A percentile compares a stretch with the other conserved stretches of the same genome.
These are phyloP conservation scores for Botrytis tulipae DNA, from an alignment of 2,329 filamentous ascomycete species.

Conservation along the genomic window DNA sequence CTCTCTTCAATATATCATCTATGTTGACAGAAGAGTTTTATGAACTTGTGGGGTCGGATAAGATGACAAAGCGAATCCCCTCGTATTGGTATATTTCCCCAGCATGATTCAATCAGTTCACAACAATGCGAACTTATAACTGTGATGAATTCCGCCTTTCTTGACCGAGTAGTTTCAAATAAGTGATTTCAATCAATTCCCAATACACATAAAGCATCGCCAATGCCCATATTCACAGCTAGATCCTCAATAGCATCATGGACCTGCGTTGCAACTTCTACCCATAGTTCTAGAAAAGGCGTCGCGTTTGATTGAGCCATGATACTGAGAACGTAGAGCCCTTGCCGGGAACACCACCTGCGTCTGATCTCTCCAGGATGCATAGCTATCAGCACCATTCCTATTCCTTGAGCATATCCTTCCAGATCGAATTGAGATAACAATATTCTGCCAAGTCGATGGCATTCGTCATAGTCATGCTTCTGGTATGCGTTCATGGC, in stretches of 20 bases:
- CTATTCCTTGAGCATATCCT: conserved; percentile 7
- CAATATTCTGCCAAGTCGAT: neutral
- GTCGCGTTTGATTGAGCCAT: neutral
- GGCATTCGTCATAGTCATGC: neutral
- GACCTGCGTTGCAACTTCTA: neutral
- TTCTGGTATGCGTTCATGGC: neutral
- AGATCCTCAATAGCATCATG: neutral
- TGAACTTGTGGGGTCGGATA: neutral
- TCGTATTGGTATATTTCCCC: neutral
- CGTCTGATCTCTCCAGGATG: conserved; percentile 2
- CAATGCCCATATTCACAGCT: neutral
- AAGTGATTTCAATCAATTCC: neutral
- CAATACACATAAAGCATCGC: neutral
- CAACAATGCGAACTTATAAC: neutral
- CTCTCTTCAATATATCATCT: neutral
- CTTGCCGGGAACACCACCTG: conserved; percentile 4
- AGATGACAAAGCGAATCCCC: neutral
- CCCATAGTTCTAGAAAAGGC: neutral
- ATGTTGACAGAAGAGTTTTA: neutral
- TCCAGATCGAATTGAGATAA: neutral
- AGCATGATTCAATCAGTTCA: no score
- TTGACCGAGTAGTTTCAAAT: neutral
- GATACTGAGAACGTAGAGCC: neutral
- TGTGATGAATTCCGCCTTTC: neutral
- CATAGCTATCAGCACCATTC: neutral